These are phyloP conservation scores for barrel medic (Medicago truncatula) DNA, from an alignment of 306 rosid genomes.

Conservation along the genomic window DNA sequence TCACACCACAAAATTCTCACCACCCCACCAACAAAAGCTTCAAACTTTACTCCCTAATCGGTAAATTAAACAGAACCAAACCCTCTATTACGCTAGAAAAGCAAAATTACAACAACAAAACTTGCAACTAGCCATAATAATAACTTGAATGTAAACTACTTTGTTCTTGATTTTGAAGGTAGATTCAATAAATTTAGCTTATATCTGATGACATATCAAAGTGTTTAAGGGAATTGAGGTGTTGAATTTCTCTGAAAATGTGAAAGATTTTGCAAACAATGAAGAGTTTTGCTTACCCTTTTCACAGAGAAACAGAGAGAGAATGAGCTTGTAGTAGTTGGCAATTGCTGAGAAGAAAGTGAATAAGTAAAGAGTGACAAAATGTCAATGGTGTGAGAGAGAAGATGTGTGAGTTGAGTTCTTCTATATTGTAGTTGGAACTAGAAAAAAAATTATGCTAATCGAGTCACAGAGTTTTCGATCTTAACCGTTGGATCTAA, in stretches of 20 bases:
- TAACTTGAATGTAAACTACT: slow-evolving; percentile 11
- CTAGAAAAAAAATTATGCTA: too few relatives aligned
- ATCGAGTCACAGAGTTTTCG: neutral
- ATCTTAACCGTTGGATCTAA: neutral
- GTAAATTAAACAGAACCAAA: slow-evolving; percentile 32
- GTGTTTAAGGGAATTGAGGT: neutral
- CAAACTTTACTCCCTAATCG: slow-evolving; percentile 33
- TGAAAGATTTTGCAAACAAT: slow-evolving; percentile 1
- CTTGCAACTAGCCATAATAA: slow-evolving; percentile 52
- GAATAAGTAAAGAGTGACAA: neutral
- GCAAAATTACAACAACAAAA: slow-evolving; percentile 19
- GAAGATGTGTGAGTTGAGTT: slow-evolving; percentile 14
- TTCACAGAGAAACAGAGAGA: slow-evolving; percentile 35
- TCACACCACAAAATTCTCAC: slow-evolving; percentile 44
- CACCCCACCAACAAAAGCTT: slow-evolving; percentile 49
- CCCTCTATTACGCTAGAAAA: slow-evolving; percentile 19
- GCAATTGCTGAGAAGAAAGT: slow-evolving; percentile 32
- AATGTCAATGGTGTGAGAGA: slow-evolving; percentile 37
- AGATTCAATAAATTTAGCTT: slow-evolving; percentile 53
- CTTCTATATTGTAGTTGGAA: slow-evolving; percentile 33
- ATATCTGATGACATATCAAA: slow-evolving; percentile 92
- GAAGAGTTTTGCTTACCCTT: slow-evolving; percentile 42
- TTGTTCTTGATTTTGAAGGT: neutral
- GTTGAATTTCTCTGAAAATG: slow-evolving; percentile 12
- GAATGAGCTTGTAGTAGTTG: neutral